Conservation (phyloP, 2,329 filamentous ascomycete species). For the Claviceps arundinis region DNA sequence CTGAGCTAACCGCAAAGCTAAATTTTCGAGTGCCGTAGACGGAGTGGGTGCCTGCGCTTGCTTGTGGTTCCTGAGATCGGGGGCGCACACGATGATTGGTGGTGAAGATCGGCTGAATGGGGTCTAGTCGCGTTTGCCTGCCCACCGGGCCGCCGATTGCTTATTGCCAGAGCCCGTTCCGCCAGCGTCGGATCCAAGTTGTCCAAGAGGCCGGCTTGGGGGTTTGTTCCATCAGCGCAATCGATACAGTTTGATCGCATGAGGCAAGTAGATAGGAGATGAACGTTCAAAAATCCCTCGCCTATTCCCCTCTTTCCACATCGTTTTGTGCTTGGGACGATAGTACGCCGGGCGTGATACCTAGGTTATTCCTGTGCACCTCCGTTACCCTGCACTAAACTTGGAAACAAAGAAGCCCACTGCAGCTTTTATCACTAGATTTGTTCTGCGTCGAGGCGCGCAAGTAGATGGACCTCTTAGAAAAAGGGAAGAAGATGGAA, state of each 20-base stretch:
- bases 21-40: conserved; percentile 6
- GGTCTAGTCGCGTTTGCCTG: neutral
- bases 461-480: neutral
- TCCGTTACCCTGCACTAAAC: neutral
- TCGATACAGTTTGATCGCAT: neutral
- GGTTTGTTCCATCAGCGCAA: neutral
- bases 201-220: neutral
- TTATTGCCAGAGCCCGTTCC: neutral
- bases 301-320: no score
- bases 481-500: neutral
- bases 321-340: no score
- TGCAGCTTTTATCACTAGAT: neutral
- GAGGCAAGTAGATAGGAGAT: neutral
- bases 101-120: neutral
- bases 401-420: neutral
- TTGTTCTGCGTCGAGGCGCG: neutral
- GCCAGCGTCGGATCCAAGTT: neutral
- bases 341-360: neutral
- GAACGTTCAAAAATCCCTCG: no score
- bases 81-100: conserved; percentile 3
- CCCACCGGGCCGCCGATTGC: neutral
- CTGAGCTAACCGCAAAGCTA: neutral
- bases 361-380: neutral
- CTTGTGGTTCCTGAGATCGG: conserved; percentile 8
- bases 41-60: conserved; percentile 1